Evolutionary conservation across 805 yeast species (phyloP), one percentile per base, ranked within the genome.

Genomic region (Candida vaughaniae): DNA sequence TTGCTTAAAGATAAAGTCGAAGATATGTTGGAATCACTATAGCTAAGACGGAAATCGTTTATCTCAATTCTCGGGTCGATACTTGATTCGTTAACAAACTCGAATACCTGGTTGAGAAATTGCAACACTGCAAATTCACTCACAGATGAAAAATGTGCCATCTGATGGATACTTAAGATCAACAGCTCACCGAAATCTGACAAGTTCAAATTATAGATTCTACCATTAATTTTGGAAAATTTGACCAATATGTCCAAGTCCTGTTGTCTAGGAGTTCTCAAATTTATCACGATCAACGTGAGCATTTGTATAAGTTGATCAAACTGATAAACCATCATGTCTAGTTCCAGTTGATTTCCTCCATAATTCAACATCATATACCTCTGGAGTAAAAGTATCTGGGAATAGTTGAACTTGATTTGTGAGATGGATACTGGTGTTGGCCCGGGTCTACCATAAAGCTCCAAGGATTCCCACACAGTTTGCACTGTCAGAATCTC

Each of bases 11-110:
- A 45, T 17, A 45, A 33, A 5, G 32, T 39, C 22, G 32, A 33
- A 31, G 43, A 40, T 20, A 37, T 11, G 14, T 39, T 42, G 11
- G 45, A 42, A 16, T 42, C 45, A 20, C 43, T 45, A 18, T 38
- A 39, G 23, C 49, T 45, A 15, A 39, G 31, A 14, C 44, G 28
- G 17, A 29, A 23, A n/a, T 43, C 44, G 12, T n/a, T 27, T 16
- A 18, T 23, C n/a, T 37, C 43, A 2, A 41, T n/a, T 8, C 36
- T 15, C 3, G 41, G 38, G 23, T 45, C 49, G 14, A 29, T 23
- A 20, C 41, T 22, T 6, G 25, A 16, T 5, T 27, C 19, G 17
- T 35, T 22, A 6, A 39, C 18, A 11, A 29, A 16, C 4, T 26
- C 22, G 1, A 39, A n/a, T 11, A 42, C 28, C 10, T 36, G 33